These are phyloP conservation scores for Didymella exigua DNA, from an alignment of 2,329 filamentous ascomycete genomes.

Conservation along the genomic window DNA sequence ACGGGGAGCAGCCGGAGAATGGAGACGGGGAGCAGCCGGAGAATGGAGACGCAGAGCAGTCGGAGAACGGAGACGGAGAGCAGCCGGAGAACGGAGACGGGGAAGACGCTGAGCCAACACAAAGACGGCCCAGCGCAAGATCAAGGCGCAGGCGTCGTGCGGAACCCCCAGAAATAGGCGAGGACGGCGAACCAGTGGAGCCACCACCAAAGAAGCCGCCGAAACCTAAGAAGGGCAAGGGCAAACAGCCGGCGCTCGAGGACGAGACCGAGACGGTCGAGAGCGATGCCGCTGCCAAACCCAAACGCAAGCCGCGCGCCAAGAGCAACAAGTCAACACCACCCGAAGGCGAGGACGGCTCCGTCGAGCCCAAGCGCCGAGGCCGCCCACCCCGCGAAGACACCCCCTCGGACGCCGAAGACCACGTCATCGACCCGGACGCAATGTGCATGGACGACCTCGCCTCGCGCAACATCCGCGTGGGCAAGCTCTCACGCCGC, in stretches of 20 bases:
- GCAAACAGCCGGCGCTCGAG: constrained; percentile 11
- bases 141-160: constrained; percentile 27
- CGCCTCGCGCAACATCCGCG: constrained; percentile 65
- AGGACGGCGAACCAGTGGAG: constrained; percentile 20
- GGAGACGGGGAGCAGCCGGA: constrained; percentile 21
- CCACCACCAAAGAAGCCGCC: constrained; percentile 34
- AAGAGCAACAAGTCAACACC: constrained; percentile 24
- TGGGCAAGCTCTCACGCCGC: constrained; percentile 76
- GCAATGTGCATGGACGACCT: constrained; percentile 75
- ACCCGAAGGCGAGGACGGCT: constrained; percentile 19
- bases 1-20: constrained; percentile 20
- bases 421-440: constrained; percentile 64
- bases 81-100: constrained; percentile 18
- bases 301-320: constrained; percentile 27
- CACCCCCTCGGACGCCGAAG: constrained; percentile 47
- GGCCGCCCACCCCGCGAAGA: constrained; percentile 36
- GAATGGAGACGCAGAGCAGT: too few species aligned
- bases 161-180: constrained; percentile 10
- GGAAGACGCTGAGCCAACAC: constrained; percentile 20
- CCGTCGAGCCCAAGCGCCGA: constrained; percentile 27
- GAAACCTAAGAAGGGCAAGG: constrained; percentile 38
- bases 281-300: constrained; percentile 16
- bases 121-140: constrained; percentile 22
- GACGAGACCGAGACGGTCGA: constrained; percentile 18
- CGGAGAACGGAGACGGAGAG: too few species aligned